phyloP scores from a whole-genome alignment of 169 alveolate genomes.

The Plasmodium cynomolgi region DNA sequence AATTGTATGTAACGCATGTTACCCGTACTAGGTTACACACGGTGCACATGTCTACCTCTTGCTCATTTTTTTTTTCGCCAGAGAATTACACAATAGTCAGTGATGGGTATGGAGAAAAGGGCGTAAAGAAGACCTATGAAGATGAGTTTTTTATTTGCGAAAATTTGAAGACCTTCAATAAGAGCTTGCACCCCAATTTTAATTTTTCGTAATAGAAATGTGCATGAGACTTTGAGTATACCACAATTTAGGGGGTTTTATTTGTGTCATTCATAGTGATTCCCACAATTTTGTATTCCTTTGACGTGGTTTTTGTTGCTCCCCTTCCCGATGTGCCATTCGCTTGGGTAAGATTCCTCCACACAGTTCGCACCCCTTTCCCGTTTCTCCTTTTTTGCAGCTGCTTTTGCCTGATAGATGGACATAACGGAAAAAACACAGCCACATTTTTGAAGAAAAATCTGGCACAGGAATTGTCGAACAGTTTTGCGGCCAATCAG shows the following conservation, averaged over 20 bases:
- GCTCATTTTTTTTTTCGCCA: slow-evolving; percentile 9
- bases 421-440: slow-evolving; percentile 69
- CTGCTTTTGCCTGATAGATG: slow-evolving; percentile 67
- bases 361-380: background rate
- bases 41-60: background rate
- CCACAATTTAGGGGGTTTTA: background rate
- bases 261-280: background rate
- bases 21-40: background rate
- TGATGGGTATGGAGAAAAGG: slow-evolving; percentile 80
- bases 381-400: slow-evolving; percentile 14
- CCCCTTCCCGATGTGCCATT: background rate
- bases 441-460: slow-evolving; percentile 64
- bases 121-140: slow-evolving; percentile 79
- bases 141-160: slow-evolving; percentile 79
- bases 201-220: slow-evolving; percentile 51
- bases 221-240: background rate
- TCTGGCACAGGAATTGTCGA: slow-evolving; percentile 64
- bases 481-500: slow-evolving; percentile 33
- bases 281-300: background rate
- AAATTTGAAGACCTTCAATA: slow-evolving; percentile 58
- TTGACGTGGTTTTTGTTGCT: background rate
- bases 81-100: slow-evolving; percentile 57
- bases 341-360: background rate
- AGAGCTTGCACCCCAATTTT: slow-evolving; percentile 57
- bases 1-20: background rate